Percentiles rank a stretch among this genome's conserved stretches.
phyloP scores from a whole-genome alignment of 306 rosid species.

The Styphnolobium japonicum region DNA sequence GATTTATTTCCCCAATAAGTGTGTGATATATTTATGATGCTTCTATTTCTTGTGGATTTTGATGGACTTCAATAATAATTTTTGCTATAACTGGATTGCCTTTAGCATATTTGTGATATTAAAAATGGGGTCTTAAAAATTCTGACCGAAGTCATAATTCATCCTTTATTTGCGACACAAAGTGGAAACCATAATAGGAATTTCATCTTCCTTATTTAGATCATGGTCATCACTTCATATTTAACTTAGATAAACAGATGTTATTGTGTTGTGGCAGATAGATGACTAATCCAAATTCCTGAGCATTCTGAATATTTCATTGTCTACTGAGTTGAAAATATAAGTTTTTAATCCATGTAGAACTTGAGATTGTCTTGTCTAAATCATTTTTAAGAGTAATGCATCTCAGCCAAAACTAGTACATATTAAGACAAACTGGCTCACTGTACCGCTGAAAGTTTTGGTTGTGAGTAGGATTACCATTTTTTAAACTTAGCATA shows the following conservation, averaged over 20 bases:
- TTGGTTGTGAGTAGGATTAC: not conserved
- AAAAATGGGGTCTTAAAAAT: not conserved
- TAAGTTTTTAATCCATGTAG: not conserved
- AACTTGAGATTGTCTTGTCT: not conserved
- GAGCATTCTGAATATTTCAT: not conserved
- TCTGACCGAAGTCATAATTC: not conserved
- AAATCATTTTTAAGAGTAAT: not conserved
- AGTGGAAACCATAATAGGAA: not conserved
- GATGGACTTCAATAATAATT: not conserved
- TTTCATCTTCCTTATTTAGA: not conserved
- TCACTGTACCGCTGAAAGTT: not conserved
- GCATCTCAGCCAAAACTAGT: not conserved
- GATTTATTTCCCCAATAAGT: not conserved
- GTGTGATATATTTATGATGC: not conserved
- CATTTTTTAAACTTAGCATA: not conserved
- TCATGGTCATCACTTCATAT: not conserved
- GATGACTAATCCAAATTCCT: conserved; percentile 3
- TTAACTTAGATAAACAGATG: not conserved
- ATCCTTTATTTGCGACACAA: not conserved
- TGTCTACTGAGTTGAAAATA: not conserved
- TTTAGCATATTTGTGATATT: not conserved
- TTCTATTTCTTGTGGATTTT: not conserved
- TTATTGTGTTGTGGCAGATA: not conserved
- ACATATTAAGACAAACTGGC: not conserved
- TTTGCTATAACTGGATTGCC: not conserved